Conservation (phyloP, 345 rosid species). For the Camelina neglecta region DNA sequence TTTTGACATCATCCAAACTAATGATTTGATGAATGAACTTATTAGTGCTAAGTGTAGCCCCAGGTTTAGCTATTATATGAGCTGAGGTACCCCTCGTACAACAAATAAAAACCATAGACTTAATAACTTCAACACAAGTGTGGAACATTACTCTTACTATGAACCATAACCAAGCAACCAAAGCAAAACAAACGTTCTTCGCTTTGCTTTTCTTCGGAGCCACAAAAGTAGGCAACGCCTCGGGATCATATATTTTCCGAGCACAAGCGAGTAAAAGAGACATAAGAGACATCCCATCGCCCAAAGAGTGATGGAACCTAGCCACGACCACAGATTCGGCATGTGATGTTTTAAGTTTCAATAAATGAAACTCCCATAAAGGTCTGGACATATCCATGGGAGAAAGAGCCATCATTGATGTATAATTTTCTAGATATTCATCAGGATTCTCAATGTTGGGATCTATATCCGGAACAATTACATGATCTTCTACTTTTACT, state of each 20-base stretch:
- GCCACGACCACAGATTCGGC: conserved; percentile 23
- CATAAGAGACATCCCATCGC: conserved; percentile 65
- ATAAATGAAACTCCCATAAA: neutral
- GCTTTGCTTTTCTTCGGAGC: conserved; percentile 8
- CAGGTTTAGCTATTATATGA: conserved; percentile 48
- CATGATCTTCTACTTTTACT: conserved; percentile 61
- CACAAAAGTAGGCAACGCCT: conserved; percentile 52
- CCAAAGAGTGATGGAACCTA: conserved; percentile 61
- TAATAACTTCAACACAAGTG: conserved; percentile 51
- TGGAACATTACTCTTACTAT: conserved; percentile 49
- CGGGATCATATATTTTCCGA: conserved; percentile 55
- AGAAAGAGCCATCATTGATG: neutral
- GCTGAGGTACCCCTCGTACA: conserved; percentile 46
- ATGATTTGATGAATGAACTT: conserved; percentile 50
- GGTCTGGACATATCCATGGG: conserved; percentile 1
- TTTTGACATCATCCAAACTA: conserved; percentile 39
- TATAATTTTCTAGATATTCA: neutral
- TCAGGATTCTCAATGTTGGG: conserved; percentile 33
- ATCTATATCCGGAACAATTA: conserved; percentile 52
- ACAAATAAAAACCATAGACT: conserved; percentile 40
- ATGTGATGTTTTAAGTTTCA: conserved; percentile 3
- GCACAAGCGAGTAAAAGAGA: conserved; percentile 61
- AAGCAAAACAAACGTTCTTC: conserved; percentile 33
- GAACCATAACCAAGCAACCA: conserved; percentile 46
- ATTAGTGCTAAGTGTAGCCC: conserved; percentile 16